Evolutionary conservation across 202 grass and related monocot genomes (phyloP).

Genomic region (Alloteropsis angusta): DNA sequence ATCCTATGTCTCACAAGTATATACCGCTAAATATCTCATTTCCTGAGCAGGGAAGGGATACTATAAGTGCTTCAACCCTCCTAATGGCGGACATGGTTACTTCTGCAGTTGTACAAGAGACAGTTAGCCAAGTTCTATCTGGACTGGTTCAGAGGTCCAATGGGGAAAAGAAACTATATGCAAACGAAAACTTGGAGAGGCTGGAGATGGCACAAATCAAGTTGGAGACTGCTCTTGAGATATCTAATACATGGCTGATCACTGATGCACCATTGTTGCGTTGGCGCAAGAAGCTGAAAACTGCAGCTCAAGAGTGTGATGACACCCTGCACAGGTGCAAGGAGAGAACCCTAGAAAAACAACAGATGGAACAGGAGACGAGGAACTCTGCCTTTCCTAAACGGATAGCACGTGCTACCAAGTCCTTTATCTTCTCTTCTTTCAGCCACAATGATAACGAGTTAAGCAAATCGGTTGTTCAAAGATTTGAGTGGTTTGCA

Average conservation of each 20-base stretch:
- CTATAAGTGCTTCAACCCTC: background rate
- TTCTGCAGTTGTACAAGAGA: background rate
- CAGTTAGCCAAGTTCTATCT: background rate
- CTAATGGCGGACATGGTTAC: background rate
- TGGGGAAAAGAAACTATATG: background rate
- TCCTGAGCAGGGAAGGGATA: too few relatives aligned
- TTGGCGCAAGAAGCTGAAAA: background rate
- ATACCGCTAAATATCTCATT: too few relatives aligned
- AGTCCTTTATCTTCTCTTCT: too few relatives aligned
- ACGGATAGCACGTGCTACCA: background rate
- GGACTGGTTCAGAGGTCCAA: background rate
- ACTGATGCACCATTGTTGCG: background rate
- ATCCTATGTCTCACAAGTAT: too few relatives aligned
- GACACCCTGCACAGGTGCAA: background rate
- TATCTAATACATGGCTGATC: background rate
- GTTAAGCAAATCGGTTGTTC: background rate
- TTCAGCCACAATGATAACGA: background rate
- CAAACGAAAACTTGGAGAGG: background rate
- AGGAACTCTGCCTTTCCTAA: background rate
- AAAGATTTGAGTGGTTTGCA: too few relatives aligned
- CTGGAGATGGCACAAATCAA: slow-evolving; percentile 8
- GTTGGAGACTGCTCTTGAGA: background rate
- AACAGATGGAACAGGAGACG: background rate
- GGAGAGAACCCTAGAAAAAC: background rate
- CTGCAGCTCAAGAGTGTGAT: background rate